Percentiles rank a stretch among this genome's conserved stretches.
Conservation (phyloP, 352 stramenopile genomes). For the Globisporangium rhizosaccharum region DNA sequence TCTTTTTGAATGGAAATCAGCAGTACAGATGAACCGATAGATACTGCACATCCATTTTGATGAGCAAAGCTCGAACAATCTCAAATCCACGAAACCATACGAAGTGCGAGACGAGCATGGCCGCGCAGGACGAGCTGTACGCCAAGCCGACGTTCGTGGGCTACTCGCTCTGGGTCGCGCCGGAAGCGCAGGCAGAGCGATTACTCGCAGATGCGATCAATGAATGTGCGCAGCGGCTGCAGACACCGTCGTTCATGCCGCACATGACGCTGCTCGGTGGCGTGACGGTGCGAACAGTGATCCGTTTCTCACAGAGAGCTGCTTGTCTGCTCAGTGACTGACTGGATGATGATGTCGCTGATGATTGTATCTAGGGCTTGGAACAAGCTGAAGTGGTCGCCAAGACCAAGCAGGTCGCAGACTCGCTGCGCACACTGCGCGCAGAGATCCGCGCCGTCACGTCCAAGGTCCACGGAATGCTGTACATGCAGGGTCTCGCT, state of each 20-base stretch:
- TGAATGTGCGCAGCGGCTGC: constrained; percentile 28
- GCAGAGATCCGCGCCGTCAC: constrained; percentile 33
- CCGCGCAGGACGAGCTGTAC: constrained; percentile 22
- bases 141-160: constrained; percentile 35
- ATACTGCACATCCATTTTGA: no score
- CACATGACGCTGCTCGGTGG: constrained; percentile 61
- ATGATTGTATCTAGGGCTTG: constrained; percentile 17
- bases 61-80: no score
- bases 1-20: no score
- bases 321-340: neutral
- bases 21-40: no score
- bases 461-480: constrained; percentile 30
- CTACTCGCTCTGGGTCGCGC: constrained; percentile 61
- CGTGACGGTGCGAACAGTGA: constrained; percentile 22
- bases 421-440: constrained; percentile 23
- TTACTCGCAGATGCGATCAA: constrained; percentile 29
- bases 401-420: constrained; percentile 32
- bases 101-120: neutral
- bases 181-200: constrained; percentile 11
- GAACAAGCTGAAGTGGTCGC: constrained; percentile 16
- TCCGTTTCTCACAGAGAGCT: neutral
- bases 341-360: neutral
- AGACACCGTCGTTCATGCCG: constrained; percentile 39
- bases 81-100: neutral
- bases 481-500: neutral